Conservation (phyloP, 2,329 filamentous ascomycete genomes). For the Verticillium isaacii region DNA sequence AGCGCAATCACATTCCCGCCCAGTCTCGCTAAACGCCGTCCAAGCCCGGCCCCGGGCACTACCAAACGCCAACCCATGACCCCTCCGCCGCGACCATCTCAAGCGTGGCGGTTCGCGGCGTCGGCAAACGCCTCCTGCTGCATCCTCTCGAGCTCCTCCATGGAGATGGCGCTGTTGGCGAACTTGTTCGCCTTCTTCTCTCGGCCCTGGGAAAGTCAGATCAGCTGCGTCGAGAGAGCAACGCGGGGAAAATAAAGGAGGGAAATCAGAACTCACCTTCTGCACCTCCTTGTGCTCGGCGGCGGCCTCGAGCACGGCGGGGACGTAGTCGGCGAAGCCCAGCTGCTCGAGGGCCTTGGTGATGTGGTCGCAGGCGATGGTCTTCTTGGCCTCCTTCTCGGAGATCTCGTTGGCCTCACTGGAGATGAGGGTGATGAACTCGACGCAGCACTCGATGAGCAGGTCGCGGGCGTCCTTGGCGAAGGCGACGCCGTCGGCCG, state of each 20-base stretch:
- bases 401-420: slow-evolving; percentile 98
- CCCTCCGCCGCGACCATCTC: background rate
- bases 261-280: slow-evolving; percentile 56
- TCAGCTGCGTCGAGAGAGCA: slow-evolving; percentile 6
- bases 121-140: slow-evolving; percentile 85
- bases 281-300: slow-evolving; percentile 89
- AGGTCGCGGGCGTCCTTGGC: slow-evolving; percentile 93
- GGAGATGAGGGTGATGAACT: slow-evolving; percentile 98
- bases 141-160: slow-evolving; percentile 82
- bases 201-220: slow-evolving; percentile 56
- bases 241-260: background rate
- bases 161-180: slow-evolving; percentile 85
- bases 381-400: slow-evolving; percentile 98
- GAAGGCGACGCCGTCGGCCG: slow-evolving; percentile 73
- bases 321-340: slow-evolving; percentile 88
- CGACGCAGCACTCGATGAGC: slow-evolving; percentile 96
- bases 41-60: slow-evolving; percentile 7
- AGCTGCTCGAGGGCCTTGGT: slow-evolving; percentile 90
- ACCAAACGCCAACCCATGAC: slow-evolving; percentile 18
- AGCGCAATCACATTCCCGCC: slow-evolving; percentile 1
- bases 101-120: slow-evolving; percentile 13
- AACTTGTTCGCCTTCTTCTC: slow-evolving; percentile 98
- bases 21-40: background rate
- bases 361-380: slow-evolving; percentile 96
- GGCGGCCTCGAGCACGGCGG: slow-evolving; percentile 79